Percentiles rank a stretch among this genome's conserved stretches.
These are phyloP conservation scores for Pisolithus tinctorius DNA, from an alignment of 768 basidiomycete species.

Conservation along the genomic window DNA sequence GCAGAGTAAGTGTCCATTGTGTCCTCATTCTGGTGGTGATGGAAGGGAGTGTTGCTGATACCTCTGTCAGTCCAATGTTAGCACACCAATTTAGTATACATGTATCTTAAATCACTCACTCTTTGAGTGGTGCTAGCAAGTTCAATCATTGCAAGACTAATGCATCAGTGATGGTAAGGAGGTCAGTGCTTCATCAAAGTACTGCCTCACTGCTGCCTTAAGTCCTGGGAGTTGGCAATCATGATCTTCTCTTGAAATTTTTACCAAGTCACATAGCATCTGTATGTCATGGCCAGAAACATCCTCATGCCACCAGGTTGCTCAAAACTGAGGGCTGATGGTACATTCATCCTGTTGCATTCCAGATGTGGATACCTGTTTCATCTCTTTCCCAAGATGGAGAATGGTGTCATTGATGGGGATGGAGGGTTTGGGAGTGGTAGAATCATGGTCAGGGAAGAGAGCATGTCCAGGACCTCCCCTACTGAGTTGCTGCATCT, in stretches of 20 bases:
- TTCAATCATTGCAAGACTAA: conserved; percentile 5
- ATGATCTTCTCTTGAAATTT: not conserved
- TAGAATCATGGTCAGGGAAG: too few species aligned
- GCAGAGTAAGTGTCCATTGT: conserved; percentile 12
- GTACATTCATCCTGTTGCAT: not conserved
- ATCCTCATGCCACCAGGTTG: conserved; percentile 1
- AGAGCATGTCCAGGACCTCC: too few species aligned
- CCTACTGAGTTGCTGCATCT: too few species aligned
- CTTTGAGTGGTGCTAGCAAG: conserved; percentile 4
- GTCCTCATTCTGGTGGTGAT: conserved; percentile 8
- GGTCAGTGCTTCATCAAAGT: not conserved
- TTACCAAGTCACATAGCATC: not conserved
- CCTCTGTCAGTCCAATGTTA: not conserved
- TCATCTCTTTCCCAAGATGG: too few species aligned
- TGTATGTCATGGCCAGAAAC: not conserved
- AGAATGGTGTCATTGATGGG: too few species aligned
- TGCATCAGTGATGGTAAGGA: conserved; percentile 2
- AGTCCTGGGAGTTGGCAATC: not conserved
- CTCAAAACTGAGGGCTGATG: conserved; percentile 3
- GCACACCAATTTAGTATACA: not conserved
- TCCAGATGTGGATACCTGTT: too few species aligned
- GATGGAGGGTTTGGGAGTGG: too few species aligned
- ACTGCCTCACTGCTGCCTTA: not conserved
- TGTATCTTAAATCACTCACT: not conserved
- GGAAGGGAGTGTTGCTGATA: conserved; percentile 20